phyloP scores from a whole-genome alignment of 345 rosid species.

The Citrus glauca region DNA sequence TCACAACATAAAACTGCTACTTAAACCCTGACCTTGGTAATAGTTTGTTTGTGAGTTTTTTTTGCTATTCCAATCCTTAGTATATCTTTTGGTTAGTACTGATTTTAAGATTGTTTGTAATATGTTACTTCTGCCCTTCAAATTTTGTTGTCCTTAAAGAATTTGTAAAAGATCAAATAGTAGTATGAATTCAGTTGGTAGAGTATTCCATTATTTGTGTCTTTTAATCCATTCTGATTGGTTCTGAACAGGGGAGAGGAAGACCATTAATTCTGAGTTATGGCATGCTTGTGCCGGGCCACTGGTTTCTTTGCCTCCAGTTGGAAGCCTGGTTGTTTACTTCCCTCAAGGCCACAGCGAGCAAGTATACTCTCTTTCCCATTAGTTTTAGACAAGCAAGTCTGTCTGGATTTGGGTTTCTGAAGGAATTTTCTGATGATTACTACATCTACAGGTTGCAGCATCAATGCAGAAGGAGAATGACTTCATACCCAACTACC shows the following conservation, averaged over 20 bases:
- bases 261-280: conserved; percentile 73
- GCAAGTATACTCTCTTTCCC: conserved; percentile 48
- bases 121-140: neutral
- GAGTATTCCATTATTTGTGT: neutral
- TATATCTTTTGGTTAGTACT: neutral
- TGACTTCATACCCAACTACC: conserved; percentile 65
- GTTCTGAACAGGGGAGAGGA: conserved; percentile 68
- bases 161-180: neutral
- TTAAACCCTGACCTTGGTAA: neutral
- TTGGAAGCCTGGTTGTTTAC: conserved; percentile 93
- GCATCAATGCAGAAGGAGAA: conserved; percentile 76
- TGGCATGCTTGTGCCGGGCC: conserved; percentile 99
- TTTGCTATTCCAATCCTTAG: neutral
- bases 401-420: conserved; percentile 10
- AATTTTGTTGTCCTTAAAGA: neutral
- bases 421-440: conserved; percentile 11
- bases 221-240: conserved; percentile 14
- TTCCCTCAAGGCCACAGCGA: conserved; percentile 99
- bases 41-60: neutral
- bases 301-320: conserved; percentile 83
- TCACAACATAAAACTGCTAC: neutral
- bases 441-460: conserved; percentile 49
- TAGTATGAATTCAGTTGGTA: neutral
- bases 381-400: conserved; percentile 7
- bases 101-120: neutral